Base-by-base conservation (phyloP, 2,329 filamentous ascomycete species). In the Aspergillus neoniger region DNA sequence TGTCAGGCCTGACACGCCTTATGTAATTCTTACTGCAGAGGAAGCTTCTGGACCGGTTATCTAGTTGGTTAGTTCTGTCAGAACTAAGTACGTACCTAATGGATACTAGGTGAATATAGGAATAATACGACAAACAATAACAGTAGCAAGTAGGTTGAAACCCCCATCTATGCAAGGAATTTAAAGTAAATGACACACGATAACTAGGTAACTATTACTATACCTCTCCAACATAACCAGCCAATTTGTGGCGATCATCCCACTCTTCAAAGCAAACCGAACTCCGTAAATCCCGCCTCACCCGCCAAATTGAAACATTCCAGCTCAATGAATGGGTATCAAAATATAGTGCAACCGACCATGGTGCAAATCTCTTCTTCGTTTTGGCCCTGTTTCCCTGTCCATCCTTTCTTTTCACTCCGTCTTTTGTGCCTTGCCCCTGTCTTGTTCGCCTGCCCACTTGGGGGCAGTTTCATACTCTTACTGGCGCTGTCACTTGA, bases 1-100 rank as follows among this genome's bases (percentile, higher is more conserved):
- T 54, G 43, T 61, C 59, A 61, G 58, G 59, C 38, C 50, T 59
- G 44, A 59, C 59, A 28, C n/a, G 44, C 38, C 41, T 47, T 30
- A 36, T 21, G 39, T 58, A 43, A 25, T 32, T 55, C 43, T 28
- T 41, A 53, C 50, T 21, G 50, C 41, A 17, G 25, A 19, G 25
- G 25, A 30, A 30, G 25, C n/a, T 50, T 50, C 47, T 30, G 47
- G 47, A 12, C 25, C 47, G n/a, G 47, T 12, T 17, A 17, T n/a
- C 25, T 7, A n/a, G 25, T 21, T 12, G 8, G 15, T 41, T 54
- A 21, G 30, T 32, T 10, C 28, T 30, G 28, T 30, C 4, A 30
- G 10, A 30, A 30, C 28, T 28, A 28, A 28, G 25, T 28, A 25
- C 25, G 25, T 25, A 28, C 25, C 25, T 28, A 12, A 32, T 32